Conservation (phyloP, 352 stramenopile genomes). For the Albugo laibachii region DNA sequence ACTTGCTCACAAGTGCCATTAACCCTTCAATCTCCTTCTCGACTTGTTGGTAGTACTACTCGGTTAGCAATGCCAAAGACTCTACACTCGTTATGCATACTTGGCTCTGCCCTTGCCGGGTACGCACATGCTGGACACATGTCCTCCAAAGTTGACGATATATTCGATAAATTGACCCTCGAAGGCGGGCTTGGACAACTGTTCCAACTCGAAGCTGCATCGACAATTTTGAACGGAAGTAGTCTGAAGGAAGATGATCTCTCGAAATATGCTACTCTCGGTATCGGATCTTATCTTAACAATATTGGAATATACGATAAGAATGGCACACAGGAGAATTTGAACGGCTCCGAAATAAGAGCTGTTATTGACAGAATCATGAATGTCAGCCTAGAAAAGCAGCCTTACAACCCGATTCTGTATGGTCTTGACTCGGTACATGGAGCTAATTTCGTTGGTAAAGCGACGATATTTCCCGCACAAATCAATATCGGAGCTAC, state of each 20-base stretch:
- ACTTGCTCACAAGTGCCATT: too few species aligned
- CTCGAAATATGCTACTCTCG: slow-evolving; percentile 42
- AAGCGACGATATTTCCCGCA: slow-evolving; percentile 69
- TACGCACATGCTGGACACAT: too few species aligned
- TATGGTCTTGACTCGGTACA: slow-evolving; percentile 86
- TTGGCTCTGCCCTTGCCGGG: too few species aligned
- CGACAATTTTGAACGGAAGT: neutral
- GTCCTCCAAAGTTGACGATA: too few species aligned
- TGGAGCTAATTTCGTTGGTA: slow-evolving; percentile 72
- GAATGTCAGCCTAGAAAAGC: slow-evolving; percentile 37
- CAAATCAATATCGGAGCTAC: slow-evolving; percentile 76
- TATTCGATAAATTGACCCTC: neutral
- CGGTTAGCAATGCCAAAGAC: too few species aligned
- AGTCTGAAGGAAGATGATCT: slow-evolving; percentile 37
- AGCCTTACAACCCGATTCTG: slow-evolving; percentile 40
- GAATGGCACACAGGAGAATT: slow-evolving; percentile 13
- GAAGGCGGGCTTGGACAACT: slow-evolving; percentile 66
- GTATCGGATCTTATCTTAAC: slow-evolving; percentile 83
- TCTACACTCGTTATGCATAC: too few species aligned
- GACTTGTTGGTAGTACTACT: too few species aligned
- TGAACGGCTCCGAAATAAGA: slow-evolving; percentile 49
- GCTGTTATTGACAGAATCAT: slow-evolving; percentile 54
- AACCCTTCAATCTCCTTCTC: too few species aligned
- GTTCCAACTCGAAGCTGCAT: slow-evolving; percentile 65
- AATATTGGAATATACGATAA: slow-evolving; percentile 8